Base-by-base conservation (phyloP, 768 basidiomycete species). In the Tulasnella sp. region DNA sequence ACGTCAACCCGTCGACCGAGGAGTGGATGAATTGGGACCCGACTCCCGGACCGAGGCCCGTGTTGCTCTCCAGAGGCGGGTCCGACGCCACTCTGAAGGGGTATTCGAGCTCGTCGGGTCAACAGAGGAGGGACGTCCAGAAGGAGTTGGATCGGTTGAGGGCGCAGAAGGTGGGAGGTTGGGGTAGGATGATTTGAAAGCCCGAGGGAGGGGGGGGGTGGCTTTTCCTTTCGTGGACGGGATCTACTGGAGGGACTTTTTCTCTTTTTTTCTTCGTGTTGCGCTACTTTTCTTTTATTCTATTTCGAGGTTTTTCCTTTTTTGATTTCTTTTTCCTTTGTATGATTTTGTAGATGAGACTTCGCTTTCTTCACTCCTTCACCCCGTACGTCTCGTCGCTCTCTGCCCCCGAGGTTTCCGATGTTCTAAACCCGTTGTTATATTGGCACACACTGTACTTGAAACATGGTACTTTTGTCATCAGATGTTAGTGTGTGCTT, bases 71-170 rank as follows among this genome's bases (percentile, higher is more conserved):
- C 26, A 35, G 37, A 35, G 37, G 65, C 22, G 62, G 62, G 39
- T 12, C 26, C 59, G 22, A 63, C 39, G 62, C 52, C 35, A 34
- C 64, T 22, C 36, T n/a, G 2, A 22, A 26, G 22, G 22, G n/a
- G 22, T 41, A 44, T 12, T 37, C 39, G 40, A 32, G 8, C 5
- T n/a, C 67, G 39, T 37, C 40, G 35, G n/a, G 67, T 59, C 52
- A 59, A 29, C 52, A 41, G 40, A 36, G 47, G n/a, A 36, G 47
- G 44, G 69, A 47, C 3, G 42, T 47, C 14, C 42, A 70, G n/a
- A 35, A 9, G 42, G 67, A 47, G 67, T n/a, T 68, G 40, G 67
- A 70, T 70, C n/a, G 12, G 69, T 22, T 70, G 26, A 70, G 52
- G 42, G 47, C 35, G 17, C 47, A 36, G 52, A 36, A 19, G 5